A percentile compares a stretch with the other conserved stretches of the same genome.
Conservation (phyloP, 2,329 filamentous ascomycete genomes). For the Macrophomina phaseolina region DNA sequence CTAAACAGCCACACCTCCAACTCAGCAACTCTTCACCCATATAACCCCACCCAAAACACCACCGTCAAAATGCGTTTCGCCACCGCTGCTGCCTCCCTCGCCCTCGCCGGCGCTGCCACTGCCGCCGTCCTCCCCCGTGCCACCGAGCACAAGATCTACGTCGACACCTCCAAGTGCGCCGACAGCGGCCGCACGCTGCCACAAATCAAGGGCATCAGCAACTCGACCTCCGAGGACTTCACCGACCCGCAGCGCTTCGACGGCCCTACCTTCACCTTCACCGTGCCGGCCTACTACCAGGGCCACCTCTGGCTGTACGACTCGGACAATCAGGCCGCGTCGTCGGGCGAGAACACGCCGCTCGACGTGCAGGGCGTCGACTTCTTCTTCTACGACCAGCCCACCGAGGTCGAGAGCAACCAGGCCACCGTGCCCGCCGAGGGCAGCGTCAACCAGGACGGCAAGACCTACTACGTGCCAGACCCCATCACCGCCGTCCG, state of each 20-base stretch:
- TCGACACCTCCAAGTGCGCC: slow-evolving; percentile 18
- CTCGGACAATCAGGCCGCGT: slow-evolving; percentile 19
- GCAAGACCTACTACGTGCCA: background rate
- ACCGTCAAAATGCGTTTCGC: slow-evolving; percentile 16
- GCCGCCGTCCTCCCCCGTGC: slow-evolving; percentile 14
- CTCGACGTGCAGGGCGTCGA: slow-evolving; percentile 17
- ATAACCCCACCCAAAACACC: background rate
- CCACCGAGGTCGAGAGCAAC: slow-evolving; percentile 12
- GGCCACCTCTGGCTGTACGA: slow-evolving; percentile 24
- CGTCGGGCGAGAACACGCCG: slow-evolving; percentile 13
- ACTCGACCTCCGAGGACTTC: slow-evolving; percentile 16
- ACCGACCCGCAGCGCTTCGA: slow-evolving; percentile 19
- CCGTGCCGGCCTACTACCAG: slow-evolving; percentile 22
- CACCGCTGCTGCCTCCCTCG: slow-evolving; percentile 14
- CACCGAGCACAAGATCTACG: slow-evolving; percentile 22
- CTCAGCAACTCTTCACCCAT: background rate
- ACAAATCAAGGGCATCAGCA: slow-evolving; percentile 17
- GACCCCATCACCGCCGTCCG: slow-evolving; percentile 15
- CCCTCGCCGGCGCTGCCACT: background rate
- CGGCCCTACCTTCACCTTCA: slow-evolving; percentile 24
- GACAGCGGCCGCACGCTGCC: slow-evolving; percentile 18
- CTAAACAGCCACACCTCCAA: background rate
- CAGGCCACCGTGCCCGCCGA: slow-evolving; percentile 9
- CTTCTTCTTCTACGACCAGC: slow-evolving; percentile 21
- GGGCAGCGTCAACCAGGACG: background rate